phyloP scores from a whole-genome alignment of 345 rosid species.

The Mercurialis annua region DNA sequence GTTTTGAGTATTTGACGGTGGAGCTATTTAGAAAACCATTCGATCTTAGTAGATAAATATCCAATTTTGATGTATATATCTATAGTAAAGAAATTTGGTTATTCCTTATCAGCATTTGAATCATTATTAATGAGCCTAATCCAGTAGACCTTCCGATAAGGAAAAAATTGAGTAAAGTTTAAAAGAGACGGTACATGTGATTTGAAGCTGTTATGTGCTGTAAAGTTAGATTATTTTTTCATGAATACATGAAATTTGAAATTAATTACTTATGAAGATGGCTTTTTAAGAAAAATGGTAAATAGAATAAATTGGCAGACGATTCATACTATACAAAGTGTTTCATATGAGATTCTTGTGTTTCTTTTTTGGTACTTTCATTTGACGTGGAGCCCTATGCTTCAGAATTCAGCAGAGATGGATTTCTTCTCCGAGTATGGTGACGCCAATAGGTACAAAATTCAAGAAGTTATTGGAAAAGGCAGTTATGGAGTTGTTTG shows the following conservation, averaged over 20 bases:
- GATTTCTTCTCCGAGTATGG: constrained; percentile 94
- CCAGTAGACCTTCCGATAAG: not conserved
- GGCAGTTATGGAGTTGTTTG: constrained; percentile 95
- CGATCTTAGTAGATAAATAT: not conserved
- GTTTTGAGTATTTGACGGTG: not conserved
- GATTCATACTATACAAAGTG: not conserved
- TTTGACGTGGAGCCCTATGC: constrained; percentile 21
- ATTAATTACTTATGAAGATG: not conserved
- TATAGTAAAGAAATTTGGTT: not conserved
- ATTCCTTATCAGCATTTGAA: not conserved
- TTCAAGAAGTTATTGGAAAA: constrained; percentile 91
- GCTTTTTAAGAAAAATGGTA: not conserved
- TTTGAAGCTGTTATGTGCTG: not conserved
- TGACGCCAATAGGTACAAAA: constrained; percentile 76
- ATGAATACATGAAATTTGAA: not conserved
- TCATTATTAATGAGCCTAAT: not conserved
- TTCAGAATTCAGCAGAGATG: constrained; percentile 72
- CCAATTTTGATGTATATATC: not conserved
- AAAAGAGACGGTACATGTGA: not conserved
- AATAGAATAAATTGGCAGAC: not conserved
- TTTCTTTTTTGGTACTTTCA: not conserved
- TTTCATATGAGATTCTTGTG: not conserved
- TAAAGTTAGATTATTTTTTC: not conserved
- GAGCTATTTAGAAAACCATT: not conserved
- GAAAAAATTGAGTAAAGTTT: not conserved